Conservation (phyloP, 164 flowering plant species). For the Magnolia kwangsiensis region DNA sequence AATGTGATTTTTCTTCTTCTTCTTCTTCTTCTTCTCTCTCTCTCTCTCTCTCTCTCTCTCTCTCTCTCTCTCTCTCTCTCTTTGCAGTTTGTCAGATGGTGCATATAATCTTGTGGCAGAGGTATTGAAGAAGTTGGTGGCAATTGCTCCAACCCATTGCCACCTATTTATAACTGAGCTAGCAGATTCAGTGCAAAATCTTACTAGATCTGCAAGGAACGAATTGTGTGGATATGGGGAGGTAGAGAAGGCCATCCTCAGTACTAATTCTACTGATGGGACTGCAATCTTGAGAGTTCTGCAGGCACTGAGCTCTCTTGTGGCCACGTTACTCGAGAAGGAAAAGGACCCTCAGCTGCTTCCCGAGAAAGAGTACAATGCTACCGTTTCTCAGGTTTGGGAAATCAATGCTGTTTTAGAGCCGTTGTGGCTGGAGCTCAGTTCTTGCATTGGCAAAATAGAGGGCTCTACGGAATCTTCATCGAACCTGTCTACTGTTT, state of each 20-base stretch:
- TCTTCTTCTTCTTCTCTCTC: not conserved
- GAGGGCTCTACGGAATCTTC: conserved; percentile 71
- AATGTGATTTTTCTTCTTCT: not conserved
- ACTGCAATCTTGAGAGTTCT: conserved; percentile 89
- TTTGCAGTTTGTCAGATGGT: conserved; percentile 77
- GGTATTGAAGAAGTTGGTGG: conserved; percentile 82
- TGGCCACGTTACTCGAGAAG: conserved; percentile 51
- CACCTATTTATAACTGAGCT: conserved; percentile 74
- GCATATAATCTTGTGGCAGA: conserved; percentile 80
- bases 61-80: not conserved
- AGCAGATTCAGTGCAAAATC: conserved; percentile 58
- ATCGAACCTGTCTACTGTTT: conserved; percentile 33
- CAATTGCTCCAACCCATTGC: conserved; percentile 69
- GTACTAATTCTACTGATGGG: conserved; percentile 65
- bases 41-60: not conserved
- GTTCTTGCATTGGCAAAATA: conserved; percentile 80
- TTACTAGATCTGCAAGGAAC: conserved; percentile 66
- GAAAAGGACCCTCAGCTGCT: conserved; percentile 44
- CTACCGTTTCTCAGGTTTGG: conserved; percentile 53
- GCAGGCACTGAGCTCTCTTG: conserved; percentile 84
- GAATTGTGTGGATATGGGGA: conserved; percentile 75
- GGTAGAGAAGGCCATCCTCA: conserved; percentile 71
- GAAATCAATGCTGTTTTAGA: conserved; percentile 73
- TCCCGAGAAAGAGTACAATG: conserved; percentile 45
- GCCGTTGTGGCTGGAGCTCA: conserved; percentile 90